A percentile compares a stretch with the other conserved stretches of the same genome.
These are phyloP conservation scores for Penicillium longicatenatum DNA, from an alignment of 495 filamentous ascomycete species.

Conservation along the genomic window DNA sequence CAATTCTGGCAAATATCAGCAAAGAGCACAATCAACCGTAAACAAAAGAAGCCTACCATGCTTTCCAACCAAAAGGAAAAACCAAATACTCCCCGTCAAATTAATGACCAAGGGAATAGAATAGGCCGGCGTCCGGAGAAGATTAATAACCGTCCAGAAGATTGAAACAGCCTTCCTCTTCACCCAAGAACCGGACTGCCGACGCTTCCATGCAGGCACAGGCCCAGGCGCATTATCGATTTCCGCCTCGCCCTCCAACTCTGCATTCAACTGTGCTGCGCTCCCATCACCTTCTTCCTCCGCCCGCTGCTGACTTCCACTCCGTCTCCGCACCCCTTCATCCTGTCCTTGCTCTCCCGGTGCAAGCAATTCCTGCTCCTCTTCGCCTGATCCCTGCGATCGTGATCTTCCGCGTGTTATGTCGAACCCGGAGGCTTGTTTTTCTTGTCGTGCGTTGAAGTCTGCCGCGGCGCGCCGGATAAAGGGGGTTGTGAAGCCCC, in stretches of 20 bases:
- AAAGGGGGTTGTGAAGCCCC: conserved; percentile 68
- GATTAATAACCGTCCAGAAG: conserved; percentile 73
- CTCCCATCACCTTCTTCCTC: background rate
- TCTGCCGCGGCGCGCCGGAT: conserved; percentile 60
- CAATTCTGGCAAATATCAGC: conserved; percentile 59
- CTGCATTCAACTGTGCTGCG: background rate
- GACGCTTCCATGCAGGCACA: conserved; percentile 30
- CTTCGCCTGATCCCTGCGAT: conserved; percentile 1
- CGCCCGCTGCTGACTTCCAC: conserved; percentile 16
- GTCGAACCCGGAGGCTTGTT: conserved; percentile 11
- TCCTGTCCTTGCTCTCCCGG: background rate
- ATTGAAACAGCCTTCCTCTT: conserved; percentile 56
- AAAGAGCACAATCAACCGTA: background rate
- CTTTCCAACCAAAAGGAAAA: conserved; percentile 91
- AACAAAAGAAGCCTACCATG: conserved; percentile 59
- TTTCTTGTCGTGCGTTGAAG: conserved; percentile 54
- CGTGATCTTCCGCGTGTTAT: conserved; percentile 15
- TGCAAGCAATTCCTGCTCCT: conserved; percentile 27
- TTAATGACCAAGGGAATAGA: conserved; percentile 85
- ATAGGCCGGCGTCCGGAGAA: conserved; percentile 80
- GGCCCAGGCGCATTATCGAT: conserved; percentile 24
- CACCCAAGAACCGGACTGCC: conserved; percentile 41
- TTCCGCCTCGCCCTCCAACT: conserved; percentile 13
- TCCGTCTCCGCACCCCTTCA: conserved; percentile 20
- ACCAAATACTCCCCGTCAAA: conserved; percentile 94